These are phyloP conservation scores for Exserohilum rostratum DNA, from an alignment of 2,329 filamentous ascomycete species.

Conservation along the genomic window DNA sequence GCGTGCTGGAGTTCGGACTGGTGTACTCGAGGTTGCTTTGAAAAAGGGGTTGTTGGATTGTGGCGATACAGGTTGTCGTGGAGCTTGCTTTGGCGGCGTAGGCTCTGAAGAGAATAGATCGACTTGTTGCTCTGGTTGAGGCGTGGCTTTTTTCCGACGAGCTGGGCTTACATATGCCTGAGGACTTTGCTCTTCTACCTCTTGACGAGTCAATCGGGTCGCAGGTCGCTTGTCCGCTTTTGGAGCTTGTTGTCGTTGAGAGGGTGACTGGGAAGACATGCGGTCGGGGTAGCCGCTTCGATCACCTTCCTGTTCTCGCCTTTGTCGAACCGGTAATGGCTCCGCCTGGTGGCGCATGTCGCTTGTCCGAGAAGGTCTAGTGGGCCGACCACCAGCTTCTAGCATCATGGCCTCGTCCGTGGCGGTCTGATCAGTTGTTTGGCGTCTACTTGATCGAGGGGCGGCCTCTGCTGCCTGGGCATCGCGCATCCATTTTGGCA, in stretches of 20 bases:
- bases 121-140: slow-evolving; percentile 53
- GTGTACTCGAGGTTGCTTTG: slow-evolving; percentile 34
- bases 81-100: slow-evolving; percentile 26
- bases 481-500: slow-evolving; percentile 96
- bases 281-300: slow-evolving; percentile 44
- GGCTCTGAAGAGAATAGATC: slow-evolving; percentile 64
- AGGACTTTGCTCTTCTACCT: slow-evolving; percentile 77
- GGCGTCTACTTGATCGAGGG: slow-evolving; percentile 27
- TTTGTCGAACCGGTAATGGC: slow-evolving; percentile 29
- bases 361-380: slow-evolving; percentile 43
- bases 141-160: slow-evolving; percentile 72
- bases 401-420: slow-evolving; percentile 75
- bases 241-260: slow-evolving; percentile 44
- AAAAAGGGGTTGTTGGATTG: slow-evolving; percentile 51
- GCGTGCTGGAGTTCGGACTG: slow-evolving; percentile 46
- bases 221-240: slow-evolving; percentile 51
- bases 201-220: slow-evolving; percentile 72
- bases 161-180: slow-evolving; percentile 89
- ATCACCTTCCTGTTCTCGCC: slow-evolving; percentile 29
- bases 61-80: slow-evolving; percentile 42
- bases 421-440: slow-evolving; percentile 32
- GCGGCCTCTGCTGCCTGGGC: slow-evolving; percentile 53
- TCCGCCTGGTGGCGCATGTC: slow-evolving; percentile 32
- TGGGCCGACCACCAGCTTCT: slow-evolving; percentile 68
- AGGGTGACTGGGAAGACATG: slow-evolving; percentile 48